Evolutionary conservation across 176 grass and related monocot species (phyloP).

Genomic region (Raddia distichophylla): DNA sequence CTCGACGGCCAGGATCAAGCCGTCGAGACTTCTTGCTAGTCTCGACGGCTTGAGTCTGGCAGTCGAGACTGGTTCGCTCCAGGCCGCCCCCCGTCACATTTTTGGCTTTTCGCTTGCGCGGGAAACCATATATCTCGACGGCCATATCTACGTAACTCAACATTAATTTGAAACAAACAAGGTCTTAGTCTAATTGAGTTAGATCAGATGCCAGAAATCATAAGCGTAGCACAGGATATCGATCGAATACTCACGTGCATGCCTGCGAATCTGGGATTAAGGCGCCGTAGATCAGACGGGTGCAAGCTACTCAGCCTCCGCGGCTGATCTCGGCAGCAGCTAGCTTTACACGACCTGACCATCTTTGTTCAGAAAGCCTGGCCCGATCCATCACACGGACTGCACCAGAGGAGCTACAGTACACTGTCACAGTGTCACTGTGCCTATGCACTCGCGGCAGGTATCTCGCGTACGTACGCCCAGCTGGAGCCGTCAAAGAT

Average conservation of each 20-base stretch:
- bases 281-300: not conserved
- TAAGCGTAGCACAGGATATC: not conserved
- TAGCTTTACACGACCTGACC: slow-evolving; percentile 21
- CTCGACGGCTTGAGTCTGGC: too few species aligned
- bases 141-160: too few species aligned
- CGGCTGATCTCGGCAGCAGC: not conserved
- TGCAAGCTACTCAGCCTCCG: not conserved
- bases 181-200: not conserved
- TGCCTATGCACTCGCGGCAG: slow-evolving; percentile 9
- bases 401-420: slow-evolving; percentile 24
- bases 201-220: not conserved
- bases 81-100: too few species aligned
- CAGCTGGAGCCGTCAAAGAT: slow-evolving; percentile 43
- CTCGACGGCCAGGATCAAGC: too few species aligned
- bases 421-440: slow-evolving; percentile 4
- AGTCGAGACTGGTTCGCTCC: too few species aligned
- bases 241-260: not conserved
- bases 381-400: slow-evolving; percentile 33
- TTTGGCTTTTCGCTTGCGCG: too few species aligned
- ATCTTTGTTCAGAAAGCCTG: slow-evolving; percentile 39
- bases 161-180: too few species aligned
- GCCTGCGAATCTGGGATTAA: not conserved
- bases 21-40: too few species aligned
- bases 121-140: too few species aligned
- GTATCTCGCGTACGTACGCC: not conserved